phyloP scores from a whole-genome alignment of 2,329 filamentous ascomycete genomes.

The Exophiala mesophila region DNA sequence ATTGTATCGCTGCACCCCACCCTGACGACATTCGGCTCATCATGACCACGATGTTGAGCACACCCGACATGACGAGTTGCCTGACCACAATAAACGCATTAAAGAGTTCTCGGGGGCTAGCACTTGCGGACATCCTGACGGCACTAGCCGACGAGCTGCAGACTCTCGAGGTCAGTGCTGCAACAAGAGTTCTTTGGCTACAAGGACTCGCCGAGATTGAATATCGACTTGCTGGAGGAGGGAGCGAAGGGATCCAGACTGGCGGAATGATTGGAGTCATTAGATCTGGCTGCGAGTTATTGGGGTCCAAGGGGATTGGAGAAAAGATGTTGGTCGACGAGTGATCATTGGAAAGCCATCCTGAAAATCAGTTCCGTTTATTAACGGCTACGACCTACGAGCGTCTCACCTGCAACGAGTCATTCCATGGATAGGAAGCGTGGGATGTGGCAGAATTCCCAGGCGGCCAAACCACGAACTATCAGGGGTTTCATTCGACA shows the following conservation, averaged over 20 bases:
- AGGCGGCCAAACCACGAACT: no score
- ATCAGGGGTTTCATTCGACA: no score
- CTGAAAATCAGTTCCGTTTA: no score
- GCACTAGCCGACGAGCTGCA: slow-evolving; percentile 76
- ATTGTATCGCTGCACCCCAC: slow-evolving; percentile 92
- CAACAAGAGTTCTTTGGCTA: slow-evolving; percentile 87
- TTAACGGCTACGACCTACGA: no score
- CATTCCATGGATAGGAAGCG: no score
- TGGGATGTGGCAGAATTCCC: no score
- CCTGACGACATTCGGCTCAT: slow-evolving; percentile 84
- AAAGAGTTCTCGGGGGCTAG: slow-evolving; percentile 79
- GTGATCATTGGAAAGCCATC: no score
- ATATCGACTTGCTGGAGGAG: slow-evolving; percentile 81
- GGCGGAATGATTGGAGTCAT: slow-evolving; percentile 88
- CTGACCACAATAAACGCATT: slow-evolving; percentile 81
- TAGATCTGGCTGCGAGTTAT: slow-evolving; percentile 76
- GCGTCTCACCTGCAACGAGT: no score
- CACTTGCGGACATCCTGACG: slow-evolving; percentile 89
- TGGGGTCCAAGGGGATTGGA: slow-evolving; percentile 40
- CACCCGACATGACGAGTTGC: slow-evolving; percentile 82
- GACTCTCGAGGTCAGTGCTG: slow-evolving; percentile 75
- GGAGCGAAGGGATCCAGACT: slow-evolving; percentile 82
- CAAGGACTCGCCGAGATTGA: slow-evolving; percentile 89
- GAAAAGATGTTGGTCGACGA: slow-evolving; percentile 22
- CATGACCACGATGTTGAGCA: slow-evolving; percentile 73